Base-by-base conservation (phyloP, 768 basidiomycete genomes). In the Xerocomus brunneocitrinus region DNA sequence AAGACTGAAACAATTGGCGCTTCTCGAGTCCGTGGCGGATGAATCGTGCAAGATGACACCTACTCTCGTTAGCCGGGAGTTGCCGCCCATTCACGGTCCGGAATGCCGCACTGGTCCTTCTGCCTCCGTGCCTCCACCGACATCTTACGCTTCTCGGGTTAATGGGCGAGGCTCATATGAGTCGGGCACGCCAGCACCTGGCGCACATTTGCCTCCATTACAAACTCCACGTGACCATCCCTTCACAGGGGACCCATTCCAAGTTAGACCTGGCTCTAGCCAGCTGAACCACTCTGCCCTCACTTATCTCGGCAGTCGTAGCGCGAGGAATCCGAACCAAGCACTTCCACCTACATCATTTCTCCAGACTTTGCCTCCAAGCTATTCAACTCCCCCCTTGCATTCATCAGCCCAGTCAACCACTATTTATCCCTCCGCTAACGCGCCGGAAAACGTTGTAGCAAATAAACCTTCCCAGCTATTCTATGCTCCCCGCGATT, bases 11-110 rank as follows among this genome's bases (percentile, higher is more conserved):
- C 89, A 84, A 58, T 74, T 86, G 25, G 87, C 87, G 2, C 73
- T 90, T 54, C 72, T 89, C 10, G 87, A 90, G 64, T 74, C 80
- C 13, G 82, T 89, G 34, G 86, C 83, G 0, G 81, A 84, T 60
- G 87, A 91, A 65, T 87, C 89, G 5, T 84, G 83, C 6, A 76
- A 78, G 55, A 77, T 84, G 75, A 76, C 80, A 25, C 76, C 80
- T 53, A 71, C 63, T 53, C 65, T 70, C 53, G 58, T 58, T 47
- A 62, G 39, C 45, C 58, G 58, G 32, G 64, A 72, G 28, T 56
- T 69, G 22, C 58, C 69, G 22, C 46, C 54, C 7, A 32, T 38
- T 42, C 40, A 48, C 3, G 28, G 45, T 36, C 47, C 36, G 6
- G 59, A 61, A 45, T 39, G 10, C 24, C 39, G 7, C 52, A 12